Evolutionary conservation across 352 stramenopile species (phyloP).

Genomic region (Pythium phragmiticola): DNA sequence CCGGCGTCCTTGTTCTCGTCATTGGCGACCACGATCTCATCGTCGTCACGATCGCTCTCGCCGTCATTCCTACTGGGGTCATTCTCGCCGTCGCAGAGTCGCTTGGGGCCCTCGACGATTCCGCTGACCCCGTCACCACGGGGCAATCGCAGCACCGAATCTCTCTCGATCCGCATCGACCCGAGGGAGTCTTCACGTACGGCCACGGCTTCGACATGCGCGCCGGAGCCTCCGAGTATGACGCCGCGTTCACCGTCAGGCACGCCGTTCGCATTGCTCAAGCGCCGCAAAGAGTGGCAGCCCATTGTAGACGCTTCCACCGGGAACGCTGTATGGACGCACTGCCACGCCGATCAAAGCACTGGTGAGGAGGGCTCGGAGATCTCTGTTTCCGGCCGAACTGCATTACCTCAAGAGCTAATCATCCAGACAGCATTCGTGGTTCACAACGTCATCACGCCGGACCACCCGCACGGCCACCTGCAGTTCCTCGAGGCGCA

Average conservation of each 20-base stretch:
- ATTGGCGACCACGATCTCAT: conserved; percentile 30
- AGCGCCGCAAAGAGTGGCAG: conserved; percentile 47
- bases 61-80: conserved; percentile 20
- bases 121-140: conserved; percentile 1
- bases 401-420: conserved; percentile 26
- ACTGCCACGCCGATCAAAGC: conserved; percentile 5
- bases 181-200: conserved; percentile 7
- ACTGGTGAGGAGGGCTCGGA: background rate
- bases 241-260: conserved; percentile 17
- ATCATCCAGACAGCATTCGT: conserved; percentile 43
- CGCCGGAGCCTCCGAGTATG: background rate
- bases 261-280: conserved; percentile 20
- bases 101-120: background rate
- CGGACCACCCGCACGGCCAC: conserved; percentile 25
- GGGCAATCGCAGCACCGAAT: background rate
- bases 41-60: conserved; percentile 25
- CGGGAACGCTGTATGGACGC: conserved; percentile 38
- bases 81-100: conserved; percentile 9
- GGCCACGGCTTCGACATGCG: conserved; percentile 2
- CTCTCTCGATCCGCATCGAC: conserved; percentile 6
- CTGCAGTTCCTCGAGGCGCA: conserved; percentile 31
- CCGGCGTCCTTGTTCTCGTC: conserved; percentile 36
- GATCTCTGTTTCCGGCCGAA: background rate
- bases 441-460: conserved; percentile 25
- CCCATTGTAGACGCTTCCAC: conserved; percentile 22